These are phyloP conservation scores for Coelastrella sp. DNA, from an alignment of 139 green algal genomes.

Conservation along the genomic window DNA sequence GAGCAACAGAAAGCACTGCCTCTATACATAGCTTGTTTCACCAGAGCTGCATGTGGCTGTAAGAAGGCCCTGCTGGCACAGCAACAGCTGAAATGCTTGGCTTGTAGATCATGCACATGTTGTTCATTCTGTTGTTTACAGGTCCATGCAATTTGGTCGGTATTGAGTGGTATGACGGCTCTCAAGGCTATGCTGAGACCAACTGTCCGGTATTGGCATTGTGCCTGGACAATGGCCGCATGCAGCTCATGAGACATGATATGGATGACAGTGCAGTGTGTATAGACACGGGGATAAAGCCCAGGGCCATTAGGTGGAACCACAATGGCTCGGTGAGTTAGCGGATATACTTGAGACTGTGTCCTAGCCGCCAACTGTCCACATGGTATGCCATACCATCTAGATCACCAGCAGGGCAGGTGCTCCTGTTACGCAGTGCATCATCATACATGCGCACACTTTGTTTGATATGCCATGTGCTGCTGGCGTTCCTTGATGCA, in stretches of 20 bases:
- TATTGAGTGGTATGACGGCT: conserved; percentile 85
- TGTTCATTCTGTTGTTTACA: no score
- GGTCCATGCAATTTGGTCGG: conserved; percentile 65
- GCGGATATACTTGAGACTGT: not conserved
- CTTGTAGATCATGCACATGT: no score
- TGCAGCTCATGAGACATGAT: conserved; percentile 83
- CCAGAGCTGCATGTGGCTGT: no score
- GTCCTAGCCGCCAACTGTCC: no score
- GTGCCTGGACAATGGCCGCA: conserved; percentile 77
- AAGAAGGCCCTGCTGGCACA: no score
- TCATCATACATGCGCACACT: no score
- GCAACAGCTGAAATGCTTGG: no score
- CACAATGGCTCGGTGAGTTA: conserved; percentile 70
- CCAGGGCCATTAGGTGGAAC: conserved; percentile 75
- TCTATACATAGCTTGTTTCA: no score
- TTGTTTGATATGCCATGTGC: no score
- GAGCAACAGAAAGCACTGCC: not conserved
- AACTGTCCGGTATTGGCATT: conserved; percentile 76
- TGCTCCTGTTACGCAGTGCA: no score
- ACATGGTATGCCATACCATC: no score
- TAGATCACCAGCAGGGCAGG: no score
- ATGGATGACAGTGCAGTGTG: conserved; percentile 76
- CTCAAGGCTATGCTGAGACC: conserved; percentile 71
- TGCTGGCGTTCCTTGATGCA: not conserved
- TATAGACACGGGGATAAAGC: conserved; percentile 79